Conservation (phyloP, 1,139 yeast genomes). For the Trichomonascaceae sp. region DNA sequence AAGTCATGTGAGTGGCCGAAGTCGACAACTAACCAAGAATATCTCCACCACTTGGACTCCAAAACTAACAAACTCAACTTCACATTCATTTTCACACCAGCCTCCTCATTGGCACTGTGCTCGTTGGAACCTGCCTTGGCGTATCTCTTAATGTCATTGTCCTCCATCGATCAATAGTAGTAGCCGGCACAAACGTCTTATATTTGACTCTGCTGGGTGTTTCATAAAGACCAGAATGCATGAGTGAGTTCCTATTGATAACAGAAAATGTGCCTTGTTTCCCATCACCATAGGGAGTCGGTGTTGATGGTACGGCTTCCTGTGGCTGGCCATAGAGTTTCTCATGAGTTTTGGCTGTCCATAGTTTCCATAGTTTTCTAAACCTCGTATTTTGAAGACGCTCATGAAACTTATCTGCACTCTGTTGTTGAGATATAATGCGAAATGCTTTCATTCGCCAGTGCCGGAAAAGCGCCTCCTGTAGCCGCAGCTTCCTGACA, state of each 20-base stretch:
- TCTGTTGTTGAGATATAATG: conserved; percentile 19
- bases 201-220: conserved; percentile 20
- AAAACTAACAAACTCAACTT: background rate
- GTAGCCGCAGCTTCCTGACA: conserved; percentile 10
- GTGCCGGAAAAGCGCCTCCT: conserved; percentile 17
- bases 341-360: conserved; percentile 20
- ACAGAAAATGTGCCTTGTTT: background rate
- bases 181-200: conserved; percentile 15
- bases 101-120: background rate
- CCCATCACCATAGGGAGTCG: background rate
- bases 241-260: background rate
- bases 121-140: background rate
- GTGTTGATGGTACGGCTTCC: background rate
- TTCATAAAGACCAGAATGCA: conserved; percentile 11
- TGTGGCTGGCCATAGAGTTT: background rate
- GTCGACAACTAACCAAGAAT: no score
- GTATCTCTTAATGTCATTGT: conserved; percentile 7
- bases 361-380: conserved; percentile 20
- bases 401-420: conserved; percentile 20
- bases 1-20: no score
- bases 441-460: conserved; percentile 26
- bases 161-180: conserved; percentile 23
- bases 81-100: background rate
- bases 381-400: conserved; percentile 18
- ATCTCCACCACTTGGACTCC: background rate